Conservation (phyloP, 2,329 filamentous ascomycete genomes). For the Grosmannia huntii region DNA sequence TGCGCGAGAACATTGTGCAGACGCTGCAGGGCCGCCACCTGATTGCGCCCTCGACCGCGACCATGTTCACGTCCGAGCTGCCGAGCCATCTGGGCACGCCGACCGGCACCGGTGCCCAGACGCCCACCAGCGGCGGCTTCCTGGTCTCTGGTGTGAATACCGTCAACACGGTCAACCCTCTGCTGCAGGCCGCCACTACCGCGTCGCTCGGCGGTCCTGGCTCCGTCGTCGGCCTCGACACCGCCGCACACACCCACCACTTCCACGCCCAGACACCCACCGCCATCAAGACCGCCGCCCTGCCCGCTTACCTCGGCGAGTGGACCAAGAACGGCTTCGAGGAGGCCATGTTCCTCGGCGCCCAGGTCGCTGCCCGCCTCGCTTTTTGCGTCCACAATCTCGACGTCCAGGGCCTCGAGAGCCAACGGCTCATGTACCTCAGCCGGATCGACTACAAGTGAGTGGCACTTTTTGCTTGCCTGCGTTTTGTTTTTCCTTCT, state of each 20-base stretch:
- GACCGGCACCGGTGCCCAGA: constrained; percentile 79
- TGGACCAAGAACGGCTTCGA: constrained; percentile 76
- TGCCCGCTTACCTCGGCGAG: constrained; percentile 78
- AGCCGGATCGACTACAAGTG: constrained; percentile 50
- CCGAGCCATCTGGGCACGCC: constrained; percentile 90
- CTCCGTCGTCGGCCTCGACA: constrained; percentile 27
- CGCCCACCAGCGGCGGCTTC: constrained; percentile 56
- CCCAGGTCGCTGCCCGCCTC: constrained; percentile 64
- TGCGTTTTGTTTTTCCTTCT: neutral
- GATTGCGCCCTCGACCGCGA: constrained; percentile 82
- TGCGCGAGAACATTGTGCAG: constrained; percentile 77
- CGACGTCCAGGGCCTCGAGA: constrained; percentile 37
- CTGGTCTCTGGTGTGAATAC: too few relatives aligned
- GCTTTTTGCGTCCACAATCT: constrained; percentile 47
- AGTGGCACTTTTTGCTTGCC: constrained; percentile 15
- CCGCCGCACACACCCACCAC: constrained; percentile 28
- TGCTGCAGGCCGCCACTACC: constrained; percentile 51
- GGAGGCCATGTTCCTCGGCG: constrained; percentile 75
- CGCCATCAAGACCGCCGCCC: constrained; percentile 62
- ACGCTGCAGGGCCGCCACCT: constrained; percentile 73
- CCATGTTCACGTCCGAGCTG: constrained; percentile 93
- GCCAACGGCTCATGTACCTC: constrained; percentile 42
- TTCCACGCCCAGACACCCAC: constrained; percentile 64
- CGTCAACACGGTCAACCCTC: constrained; percentile 74
- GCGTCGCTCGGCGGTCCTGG: constrained; percentile 26